Base-by-base conservation (phyloP, 2,329 filamentous ascomycete genomes). In the Dothiorella sarmentorum region DNA sequence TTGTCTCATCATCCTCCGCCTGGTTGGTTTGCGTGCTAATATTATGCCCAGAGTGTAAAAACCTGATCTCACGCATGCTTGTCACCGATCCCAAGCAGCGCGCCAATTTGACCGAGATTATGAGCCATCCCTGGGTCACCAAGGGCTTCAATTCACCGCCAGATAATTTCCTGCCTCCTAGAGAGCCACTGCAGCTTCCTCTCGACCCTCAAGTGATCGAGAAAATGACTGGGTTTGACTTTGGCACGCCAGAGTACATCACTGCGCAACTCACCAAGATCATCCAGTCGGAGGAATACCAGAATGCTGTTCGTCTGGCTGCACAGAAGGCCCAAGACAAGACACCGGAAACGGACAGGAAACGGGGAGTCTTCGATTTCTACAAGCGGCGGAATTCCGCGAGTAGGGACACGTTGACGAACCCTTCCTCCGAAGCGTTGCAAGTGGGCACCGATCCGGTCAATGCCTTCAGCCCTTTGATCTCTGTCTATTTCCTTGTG, bases 201-300 rank as follows among this genome's bases (percentile, higher is more conserved):
- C 77, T 99, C 9, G 93, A 97, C 68, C 79, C 83, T 1, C 87
- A 89, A 42, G 87, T 97, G 4, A 84, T 99, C 59, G 85, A 90
- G 49, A 92, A 90, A 65, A 99, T 99, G 94, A 95, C 91, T 22
- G 94, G 94, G 2, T 99, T 99, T 72, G 96, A 97, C 72, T 99
- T 97, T 76, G 94, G 94, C 0, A 83, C 90, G 0, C 83, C 91
- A 1, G 91, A 97, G 56, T 84, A 85, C 59, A 97, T 99, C 69
- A 87, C 84, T 59, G 78, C 84, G 2, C 90, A 97, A 69, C 82
- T 99, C 42, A 89, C 86, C 9, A 89, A 88, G 63, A 84, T 92
- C n/a, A 83, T 99, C 61, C 89, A 95, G 67, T 97, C 92, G 0
- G 91, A 96, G 6, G 93, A 97, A 38, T 99, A 99, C 66, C 91